phyloP scores from a whole-genome alignment of 192 early-diverging fungal species.

The Gigaspora rosea region DNA sequence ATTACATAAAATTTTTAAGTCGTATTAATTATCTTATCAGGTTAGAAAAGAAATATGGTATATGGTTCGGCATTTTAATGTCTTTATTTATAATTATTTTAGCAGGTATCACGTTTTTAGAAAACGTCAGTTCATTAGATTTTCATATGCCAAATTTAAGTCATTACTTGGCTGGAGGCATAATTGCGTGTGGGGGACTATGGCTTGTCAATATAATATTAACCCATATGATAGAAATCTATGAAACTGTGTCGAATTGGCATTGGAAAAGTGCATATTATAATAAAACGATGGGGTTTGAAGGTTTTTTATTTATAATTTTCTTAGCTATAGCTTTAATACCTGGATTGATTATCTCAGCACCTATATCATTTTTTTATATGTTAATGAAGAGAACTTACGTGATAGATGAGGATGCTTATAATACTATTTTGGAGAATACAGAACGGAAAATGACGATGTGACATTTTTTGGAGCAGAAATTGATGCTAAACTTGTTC shows the following conservation, averaged over 20 bases:
- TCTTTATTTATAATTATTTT: background rate
- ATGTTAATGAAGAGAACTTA: background rate
- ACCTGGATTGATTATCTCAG: background rate
- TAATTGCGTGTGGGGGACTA: background rate
- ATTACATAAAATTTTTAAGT: background rate
- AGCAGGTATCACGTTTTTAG: background rate
- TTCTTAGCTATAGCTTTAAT: background rate
- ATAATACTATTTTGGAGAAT: background rate
- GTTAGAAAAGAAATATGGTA: background rate
- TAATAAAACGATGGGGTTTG: too few relatives aligned
- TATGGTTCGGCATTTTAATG: background rate
- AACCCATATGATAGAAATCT: background rate
- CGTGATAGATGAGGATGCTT: background rate
- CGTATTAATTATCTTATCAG: background rate
- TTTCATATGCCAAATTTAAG: background rate
- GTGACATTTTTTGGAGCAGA: background rate
- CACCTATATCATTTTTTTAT: background rate
- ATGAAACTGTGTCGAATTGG: background rate
- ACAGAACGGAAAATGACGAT: background rate
- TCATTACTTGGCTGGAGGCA: background rate
- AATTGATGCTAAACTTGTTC: background rate
- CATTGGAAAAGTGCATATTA: background rate
- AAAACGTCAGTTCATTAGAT: background rate
- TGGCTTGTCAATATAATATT: background rate
- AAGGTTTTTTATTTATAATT: background rate